A percentile compares a stretch with the other conserved stretches of the same genome.
phyloP scores from a whole-genome alignment of 306 rosid species.

The Neltuma alba region DNA sequence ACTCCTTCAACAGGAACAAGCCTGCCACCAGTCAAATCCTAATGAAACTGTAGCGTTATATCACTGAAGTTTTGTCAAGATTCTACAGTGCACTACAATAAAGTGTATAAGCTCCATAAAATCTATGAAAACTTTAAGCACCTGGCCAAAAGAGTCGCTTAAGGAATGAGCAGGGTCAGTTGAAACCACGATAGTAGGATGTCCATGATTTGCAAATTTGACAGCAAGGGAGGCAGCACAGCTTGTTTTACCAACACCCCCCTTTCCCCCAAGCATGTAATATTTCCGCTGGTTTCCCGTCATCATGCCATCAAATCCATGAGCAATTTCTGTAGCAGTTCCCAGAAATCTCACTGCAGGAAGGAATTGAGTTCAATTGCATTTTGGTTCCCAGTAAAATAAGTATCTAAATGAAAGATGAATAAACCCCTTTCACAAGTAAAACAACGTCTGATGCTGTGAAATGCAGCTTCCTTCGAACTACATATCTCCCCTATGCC shows the following conservation, averaged over 20 bases:
- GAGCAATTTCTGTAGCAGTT: slow-evolving; percentile 34
- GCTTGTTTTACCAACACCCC: slow-evolving; percentile 51
- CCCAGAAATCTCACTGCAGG: slow-evolving; percentile 41
- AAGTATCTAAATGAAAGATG: not conserved
- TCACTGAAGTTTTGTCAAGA: slow-evolving; percentile 20
- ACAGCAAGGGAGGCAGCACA: slow-evolving; percentile 70
- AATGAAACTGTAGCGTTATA: slow-evolving; percentile 6
- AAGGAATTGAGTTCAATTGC: not conserved
- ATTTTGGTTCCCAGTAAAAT: slow-evolving; percentile 6
- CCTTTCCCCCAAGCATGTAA: slow-evolving; percentile 52
- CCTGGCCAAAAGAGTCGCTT: slow-evolving; percentile 97
- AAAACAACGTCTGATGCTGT: not conserved
- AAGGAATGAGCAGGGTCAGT: slow-evolving; percentile 96
- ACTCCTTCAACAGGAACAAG: slow-evolving; percentile 83
- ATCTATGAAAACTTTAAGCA: not conserved
- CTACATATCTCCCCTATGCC: not conserved
- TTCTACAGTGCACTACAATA: slow-evolving; percentile 27
- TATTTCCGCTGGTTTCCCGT: slow-evolving; percentile 37
- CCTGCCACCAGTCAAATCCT: slow-evolving; percentile 89
- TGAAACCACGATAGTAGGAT: slow-evolving; percentile 88
- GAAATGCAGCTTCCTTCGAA: not conserved
- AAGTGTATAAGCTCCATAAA: slow-evolving; percentile 1
- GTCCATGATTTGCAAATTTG: slow-evolving; percentile 82
- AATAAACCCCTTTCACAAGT: not conserved
- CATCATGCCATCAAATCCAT: slow-evolving; percentile 48